phyloP scores from a whole-genome alignment of 306 rosid genomes.

The Rosa persica region DNA sequence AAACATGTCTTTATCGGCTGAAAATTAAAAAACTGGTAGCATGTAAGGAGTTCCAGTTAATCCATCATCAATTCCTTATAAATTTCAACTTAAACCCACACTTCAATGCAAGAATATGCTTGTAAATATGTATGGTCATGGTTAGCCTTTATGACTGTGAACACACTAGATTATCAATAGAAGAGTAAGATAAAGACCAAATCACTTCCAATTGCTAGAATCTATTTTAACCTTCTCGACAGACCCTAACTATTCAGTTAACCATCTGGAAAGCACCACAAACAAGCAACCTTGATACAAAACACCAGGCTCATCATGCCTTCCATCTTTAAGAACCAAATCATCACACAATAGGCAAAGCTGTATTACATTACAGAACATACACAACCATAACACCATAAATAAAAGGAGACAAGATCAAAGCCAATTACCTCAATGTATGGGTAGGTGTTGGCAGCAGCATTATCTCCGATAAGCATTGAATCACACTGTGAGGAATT shows the following conservation, averaged over 20 bases:
- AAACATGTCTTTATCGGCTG: not conserved
- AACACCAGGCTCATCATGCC: not conserved
- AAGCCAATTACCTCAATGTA: conserved; percentile 65
- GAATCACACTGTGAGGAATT: conserved; percentile 95
- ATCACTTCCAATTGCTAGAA: not conserved
- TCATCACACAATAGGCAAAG: not conserved
- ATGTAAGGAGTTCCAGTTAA: not conserved
- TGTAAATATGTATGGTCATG: not conserved
- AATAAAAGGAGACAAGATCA: conserved; percentile 3
- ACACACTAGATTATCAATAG: not conserved
- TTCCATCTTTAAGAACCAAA: conserved; percentile 3
- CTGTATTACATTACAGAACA: not conserved
- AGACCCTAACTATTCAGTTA: not conserved
- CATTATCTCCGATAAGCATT: conserved; percentile 89
- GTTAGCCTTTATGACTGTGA: not conserved
- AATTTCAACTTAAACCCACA: not conserved
- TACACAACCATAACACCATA: not conserved
- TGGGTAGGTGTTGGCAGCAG: conserved; percentile 93
- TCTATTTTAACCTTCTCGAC: not conserved
- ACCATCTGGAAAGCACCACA: not conserved
- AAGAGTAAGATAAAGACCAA: not conserved
- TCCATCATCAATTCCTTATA: not conserved
- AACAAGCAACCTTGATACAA: not conserved
- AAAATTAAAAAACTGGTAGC: not conserved
- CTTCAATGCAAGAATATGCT: not conserved